A percentile compares a stretch with the other conserved stretches of the same genome.
Evolutionary conservation across 2,329 filamentous ascomycete species (phyloP).

Genomic region (Fonsecaea pedrosoi): DNA sequence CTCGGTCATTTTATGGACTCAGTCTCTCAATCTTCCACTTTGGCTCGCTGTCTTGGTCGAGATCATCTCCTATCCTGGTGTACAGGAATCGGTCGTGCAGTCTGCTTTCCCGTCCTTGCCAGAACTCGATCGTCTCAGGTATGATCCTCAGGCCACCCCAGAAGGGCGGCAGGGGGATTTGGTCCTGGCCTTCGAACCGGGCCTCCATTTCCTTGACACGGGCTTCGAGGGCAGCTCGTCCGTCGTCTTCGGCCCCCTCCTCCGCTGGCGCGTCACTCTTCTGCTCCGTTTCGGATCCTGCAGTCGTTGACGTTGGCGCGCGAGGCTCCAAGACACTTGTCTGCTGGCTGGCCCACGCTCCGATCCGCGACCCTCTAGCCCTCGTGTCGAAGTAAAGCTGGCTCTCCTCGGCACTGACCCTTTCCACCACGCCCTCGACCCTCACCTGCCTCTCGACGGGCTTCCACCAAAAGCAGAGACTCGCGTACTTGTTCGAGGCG

Average conservation of each 20-base stretch:
- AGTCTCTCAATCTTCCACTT: slow-evolving; percentile 40
- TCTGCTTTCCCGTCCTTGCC: slow-evolving; percentile 87
- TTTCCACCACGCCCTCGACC: slow-evolving; percentile 77
- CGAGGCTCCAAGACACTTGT: slow-evolving; percentile 70
- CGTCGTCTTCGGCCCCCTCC: slow-evolving; percentile 63
- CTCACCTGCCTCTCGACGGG: slow-evolving; percentile 86
- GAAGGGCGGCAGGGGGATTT: slow-evolving; percentile 89
- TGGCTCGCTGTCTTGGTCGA: slow-evolving; percentile 21
- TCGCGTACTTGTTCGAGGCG: slow-evolving; percentile 75
- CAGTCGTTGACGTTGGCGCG: slow-evolving; percentile 40
- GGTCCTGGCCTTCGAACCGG: slow-evolving; percentile 74
- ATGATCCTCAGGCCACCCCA: slow-evolving; percentile 91
- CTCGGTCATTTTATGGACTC: slow-evolving; percentile 34
- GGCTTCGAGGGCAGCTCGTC: slow-evolving; percentile 74
- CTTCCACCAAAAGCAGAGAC: slow-evolving; percentile 90
- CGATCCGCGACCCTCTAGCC: slow-evolving; percentile 81
- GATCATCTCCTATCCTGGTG: slow-evolving; percentile 61
- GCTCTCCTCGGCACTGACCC: slow-evolving; percentile 73
- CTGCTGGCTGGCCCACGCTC: slow-evolving; percentile 93
- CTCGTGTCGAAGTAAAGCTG: slow-evolving; percentile 69
- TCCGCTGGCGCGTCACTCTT: slow-evolving; percentile 22
- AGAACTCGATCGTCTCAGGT: slow-evolving; percentile 90
- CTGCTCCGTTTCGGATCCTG: slow-evolving; percentile 24
- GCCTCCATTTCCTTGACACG: slow-evolving; percentile 79
- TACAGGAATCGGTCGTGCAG: slow-evolving; percentile 95